These are phyloP conservation scores for Cystofilobasidium bisporidii DNA, from an alignment of 768 basidiomycete genomes.

Conservation along the genomic window DNA sequence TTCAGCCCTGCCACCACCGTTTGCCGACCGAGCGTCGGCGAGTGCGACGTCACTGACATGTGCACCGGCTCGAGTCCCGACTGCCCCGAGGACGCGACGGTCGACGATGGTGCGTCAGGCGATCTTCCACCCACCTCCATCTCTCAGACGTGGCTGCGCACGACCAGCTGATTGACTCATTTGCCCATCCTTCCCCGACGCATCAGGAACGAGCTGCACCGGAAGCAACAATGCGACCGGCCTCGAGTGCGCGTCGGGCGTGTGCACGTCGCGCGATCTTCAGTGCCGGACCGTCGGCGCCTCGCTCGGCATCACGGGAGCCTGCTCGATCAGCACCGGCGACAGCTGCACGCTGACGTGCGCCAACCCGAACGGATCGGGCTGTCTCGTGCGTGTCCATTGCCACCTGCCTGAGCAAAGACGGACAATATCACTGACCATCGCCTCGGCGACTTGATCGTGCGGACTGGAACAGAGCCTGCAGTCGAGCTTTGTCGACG, in stretches of 20 bases:
- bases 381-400: slow-evolving; percentile 6
- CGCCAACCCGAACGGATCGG: slow-evolving; percentile 52
- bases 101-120: slow-evolving; percentile 60
- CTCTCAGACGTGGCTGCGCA: too few species aligned
- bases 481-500: slow-evolving; percentile 63
- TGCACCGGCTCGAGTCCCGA: slow-evolving; percentile 65
- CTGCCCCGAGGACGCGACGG: slow-evolving; percentile 59
- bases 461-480: slow-evolving; percentile 45
- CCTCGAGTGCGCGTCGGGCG: slow-evolving; percentile 64
- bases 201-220: background rate
- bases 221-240: slow-evolving; percentile 33
- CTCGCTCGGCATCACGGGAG: slow-evolving; percentile 57
- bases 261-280: slow-evolving; percentile 60
- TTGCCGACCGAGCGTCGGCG: slow-evolving; percentile 60
- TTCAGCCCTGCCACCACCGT: slow-evolving; percentile 50
- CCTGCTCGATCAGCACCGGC: slow-evolving; percentile 50
- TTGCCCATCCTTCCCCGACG: background rate
- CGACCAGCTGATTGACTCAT: background rate
- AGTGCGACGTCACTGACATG: slow-evolving; percentile 62
- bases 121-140: too few species aligned
- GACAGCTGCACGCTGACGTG: slow-evolving; percentile 69
- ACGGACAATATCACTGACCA: too few species aligned
- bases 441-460: too few species aligned
- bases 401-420: too few species aligned
- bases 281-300: slow-evolving; percentile 69